These are phyloP conservation scores for Calonectria pseudoreteaudii DNA, from an alignment of 2,329 filamentous ascomycete genomes.

Conservation along the genomic window DNA sequence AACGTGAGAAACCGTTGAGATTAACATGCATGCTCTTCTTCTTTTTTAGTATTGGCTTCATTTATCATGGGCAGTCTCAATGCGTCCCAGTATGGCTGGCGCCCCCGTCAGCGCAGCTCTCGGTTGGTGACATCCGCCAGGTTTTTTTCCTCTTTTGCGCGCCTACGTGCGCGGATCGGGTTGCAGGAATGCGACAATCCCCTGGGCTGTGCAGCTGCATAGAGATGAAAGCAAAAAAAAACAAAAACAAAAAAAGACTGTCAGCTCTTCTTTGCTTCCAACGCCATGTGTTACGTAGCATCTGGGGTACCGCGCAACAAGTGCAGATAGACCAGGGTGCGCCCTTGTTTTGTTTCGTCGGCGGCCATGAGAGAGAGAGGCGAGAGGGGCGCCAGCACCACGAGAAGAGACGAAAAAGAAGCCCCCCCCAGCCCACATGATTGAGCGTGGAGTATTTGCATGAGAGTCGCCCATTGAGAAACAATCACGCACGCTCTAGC, in stretches of 20 bases:
- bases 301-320: not conserved
- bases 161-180: not conserved
- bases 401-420: not conserved
- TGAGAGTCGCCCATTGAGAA: not conserved
- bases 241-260: too few relatives aligned
- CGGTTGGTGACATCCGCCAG: not conserved
- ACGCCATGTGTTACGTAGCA: constrained; percentile 1
- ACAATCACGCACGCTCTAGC: not conserved
- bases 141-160: not conserved
- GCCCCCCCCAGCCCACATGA: too few relatives aligned
- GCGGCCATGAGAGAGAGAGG: not conserved
- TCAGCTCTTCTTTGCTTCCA: not conserved
- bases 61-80: constrained; percentile 1
- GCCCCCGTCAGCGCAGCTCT: not conserved
- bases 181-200: constrained; percentile 9
- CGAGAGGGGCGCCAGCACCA: too few relatives aligned
- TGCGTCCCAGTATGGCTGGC: not conserved
- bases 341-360: constrained; percentile 3
- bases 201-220: not conserved
- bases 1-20: constrained; percentile 5
- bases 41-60: not conserved
- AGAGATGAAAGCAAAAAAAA: not conserved
- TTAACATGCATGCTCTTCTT: not conserved
- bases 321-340: not conserved
- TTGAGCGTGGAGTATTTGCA: not conserved